A percentile compares a stretch with the other conserved stretches of the same genome.
These are phyloP conservation scores for Mollisia scopiformis DNA, from an alignment of 2,329 filamentous ascomycete species.

Conservation along the genomic window DNA sequence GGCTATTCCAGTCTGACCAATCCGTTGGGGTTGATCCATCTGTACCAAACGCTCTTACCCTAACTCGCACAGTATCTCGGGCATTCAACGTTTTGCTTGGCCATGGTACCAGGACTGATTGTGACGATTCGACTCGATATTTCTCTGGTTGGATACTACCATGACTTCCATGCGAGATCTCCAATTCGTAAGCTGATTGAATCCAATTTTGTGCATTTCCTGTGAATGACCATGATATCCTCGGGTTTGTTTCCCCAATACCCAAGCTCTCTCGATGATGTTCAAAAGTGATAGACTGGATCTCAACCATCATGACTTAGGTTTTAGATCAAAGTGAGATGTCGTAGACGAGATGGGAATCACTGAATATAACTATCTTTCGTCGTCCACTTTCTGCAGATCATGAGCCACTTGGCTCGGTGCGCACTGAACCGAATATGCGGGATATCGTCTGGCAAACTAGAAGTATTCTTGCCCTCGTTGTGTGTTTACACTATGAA, in stretches of 20 bases:
- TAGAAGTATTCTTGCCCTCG: too few species aligned
- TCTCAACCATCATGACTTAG: conserved; percentile 5
- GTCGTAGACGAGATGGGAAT: too few species aligned
- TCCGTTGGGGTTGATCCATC: conserved; percentile 13
- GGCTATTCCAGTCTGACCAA: conserved; percentile 35
- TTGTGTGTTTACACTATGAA: too few species aligned
- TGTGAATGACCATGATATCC: conserved; percentile 51
- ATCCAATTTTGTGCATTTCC: conserved; percentile 44
- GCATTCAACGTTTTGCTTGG: conserved; percentile 39
- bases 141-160: neutral
- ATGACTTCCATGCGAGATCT: conserved; percentile 37
- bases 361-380: neutral
- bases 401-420: neutral
- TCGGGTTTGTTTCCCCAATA: conserved; percentile 46
- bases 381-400: neutral
- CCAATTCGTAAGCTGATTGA: conserved; percentile 48
- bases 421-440: neutral
- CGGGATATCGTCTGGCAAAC: neutral
- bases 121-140: conserved; percentile 16
- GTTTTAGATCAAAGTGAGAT: neutral
- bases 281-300: conserved; percentile 23
- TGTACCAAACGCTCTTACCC: conserved; percentile 34
- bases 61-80: conserved; percentile 33
- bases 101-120: conserved; percentile 49
- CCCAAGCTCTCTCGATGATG: conserved; percentile 41